phyloP scores from a whole-genome alignment of 805 yeast species.

The Crinitomyces ghanaensis region DNA sequence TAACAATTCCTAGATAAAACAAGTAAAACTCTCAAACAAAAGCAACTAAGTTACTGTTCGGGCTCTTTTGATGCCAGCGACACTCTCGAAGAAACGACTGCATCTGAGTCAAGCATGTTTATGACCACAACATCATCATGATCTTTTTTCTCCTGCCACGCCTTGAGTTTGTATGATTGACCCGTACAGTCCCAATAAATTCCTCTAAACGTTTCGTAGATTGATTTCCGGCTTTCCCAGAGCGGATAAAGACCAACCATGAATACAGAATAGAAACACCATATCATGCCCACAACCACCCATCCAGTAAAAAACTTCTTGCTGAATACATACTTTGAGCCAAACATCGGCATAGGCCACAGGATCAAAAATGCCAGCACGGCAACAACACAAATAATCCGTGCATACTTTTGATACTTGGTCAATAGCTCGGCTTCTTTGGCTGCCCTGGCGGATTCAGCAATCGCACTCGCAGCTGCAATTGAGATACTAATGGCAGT shows the following conservation, averaged over 20 bases:
- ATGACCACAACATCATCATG: no score
- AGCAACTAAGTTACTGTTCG: no score
- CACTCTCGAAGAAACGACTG: no score
- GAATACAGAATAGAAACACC: conserved; percentile 48
- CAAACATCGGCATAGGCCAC: conserved; percentile 97
- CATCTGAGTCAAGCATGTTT: no score
- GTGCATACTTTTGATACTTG: conserved; percentile 51
- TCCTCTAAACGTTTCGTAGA: conserved; percentile 57
- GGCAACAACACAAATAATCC: conserved; percentile 45
- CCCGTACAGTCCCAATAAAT: conserved; percentile 80
- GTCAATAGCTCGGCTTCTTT: conserved; percentile 42
- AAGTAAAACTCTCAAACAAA: no score
- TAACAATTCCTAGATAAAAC: no score
- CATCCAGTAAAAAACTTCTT: conserved; percentile 78
- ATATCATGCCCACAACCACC: conserved; percentile 70
- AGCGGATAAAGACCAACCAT: conserved; percentile 60
- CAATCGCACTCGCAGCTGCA: conserved; percentile 32
- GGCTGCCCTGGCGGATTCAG: conserved; percentile 25
- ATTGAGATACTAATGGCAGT: conserved; percentile 32
- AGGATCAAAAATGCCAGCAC: conserved; percentile 54
- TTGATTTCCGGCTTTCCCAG: conserved; percentile 60
- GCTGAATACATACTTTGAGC: conserved; percentile 63
- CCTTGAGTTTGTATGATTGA: conserved; percentile 56
- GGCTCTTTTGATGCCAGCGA: no score
- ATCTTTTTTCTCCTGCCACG: no score